Base-by-base conservation (phyloP, 495 filamentous ascomycete genomes). In the Hypomontagnella monticulosa region DNA sequence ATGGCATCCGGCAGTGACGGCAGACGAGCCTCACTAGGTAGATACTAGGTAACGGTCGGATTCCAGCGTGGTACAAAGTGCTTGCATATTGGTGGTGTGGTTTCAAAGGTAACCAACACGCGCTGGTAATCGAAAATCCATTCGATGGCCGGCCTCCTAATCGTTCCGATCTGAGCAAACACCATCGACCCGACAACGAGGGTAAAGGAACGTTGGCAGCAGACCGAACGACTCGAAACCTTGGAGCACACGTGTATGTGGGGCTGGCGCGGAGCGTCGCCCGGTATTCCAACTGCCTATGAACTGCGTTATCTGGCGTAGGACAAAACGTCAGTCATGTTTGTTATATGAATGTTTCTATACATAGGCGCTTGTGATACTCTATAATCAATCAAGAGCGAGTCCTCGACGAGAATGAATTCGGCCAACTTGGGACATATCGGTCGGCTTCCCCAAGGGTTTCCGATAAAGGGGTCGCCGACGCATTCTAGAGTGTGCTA, bases 21-120 rank as follows among this genome's bases (percentile, higher is more conserved):
- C 34, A 53, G 34, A 40, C 36, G 38, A 59, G 54, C 47, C 54
- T 53, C 47, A 30, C 14, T 16, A 14, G 12, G 5, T 33, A 50
- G 12, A 10, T 33, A 50, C 46, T 19, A 48, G 44, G 56, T 52
- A 56, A 57, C 57, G 34, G 41, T 52, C 44, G 36, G 33, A 36
- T 37, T 40, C 27, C 56, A 27, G 15, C 23, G 47, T 62, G n/a
- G 48, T 41, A 67, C 64, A 62, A 67, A 58, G 58, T 58, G 58
- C 58, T 51, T 58, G 58, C 64, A 67, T 62, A 33, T 15, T 15
- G 40, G 12, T 14, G 33, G 12, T 14, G 33, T 32, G 42, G 46
- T 42, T 57, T 67, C 58, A 61, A 37, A 20, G 14, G 41, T 34
- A 51, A 54, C 47, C 34, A 51, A 36, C 23, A 36, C 16, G 19